Evolutionary conservation across 106 monocot genomes (phyloP).

Genomic region (Cymbidium sinense): DNA sequence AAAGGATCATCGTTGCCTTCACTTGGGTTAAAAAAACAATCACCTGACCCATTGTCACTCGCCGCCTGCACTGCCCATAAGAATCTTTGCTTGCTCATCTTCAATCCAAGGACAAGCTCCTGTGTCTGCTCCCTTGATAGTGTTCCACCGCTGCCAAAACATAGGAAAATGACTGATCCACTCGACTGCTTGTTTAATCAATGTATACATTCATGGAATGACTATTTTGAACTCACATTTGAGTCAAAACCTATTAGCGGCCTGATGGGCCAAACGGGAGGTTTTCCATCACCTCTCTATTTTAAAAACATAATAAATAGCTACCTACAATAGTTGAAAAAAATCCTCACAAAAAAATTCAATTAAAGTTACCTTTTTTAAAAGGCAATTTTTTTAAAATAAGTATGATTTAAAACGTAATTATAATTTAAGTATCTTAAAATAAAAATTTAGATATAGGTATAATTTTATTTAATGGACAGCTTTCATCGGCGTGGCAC

Average conservation of each 20-base stretch:
- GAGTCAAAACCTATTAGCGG: background rate
- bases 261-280: background rate
- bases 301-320: background rate
- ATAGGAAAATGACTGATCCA: background rate
- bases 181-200: background rate
- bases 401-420: too few species aligned
- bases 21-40: background rate
- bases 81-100: background rate
- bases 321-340: background rate
- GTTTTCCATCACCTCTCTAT: background rate
- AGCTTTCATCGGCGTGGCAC: too few species aligned
- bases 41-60: background rate
- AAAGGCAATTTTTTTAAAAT: too few species aligned
- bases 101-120: background rate
- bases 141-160: background rate
- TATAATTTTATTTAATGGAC: too few species aligned
- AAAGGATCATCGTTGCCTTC: background rate
- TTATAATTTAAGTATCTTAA: too few species aligned
- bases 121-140: background rate
- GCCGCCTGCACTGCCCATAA: background rate
- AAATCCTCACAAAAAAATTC: too few species aligned
- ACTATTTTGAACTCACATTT: background rate
- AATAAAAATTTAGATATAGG: too few species aligned
- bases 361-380: background rate
- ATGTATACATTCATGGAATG: background rate